Base-by-base conservation (phyloP, 2,329 filamentous ascomycete species). In the Rugonectria rugulosa region DNA sequence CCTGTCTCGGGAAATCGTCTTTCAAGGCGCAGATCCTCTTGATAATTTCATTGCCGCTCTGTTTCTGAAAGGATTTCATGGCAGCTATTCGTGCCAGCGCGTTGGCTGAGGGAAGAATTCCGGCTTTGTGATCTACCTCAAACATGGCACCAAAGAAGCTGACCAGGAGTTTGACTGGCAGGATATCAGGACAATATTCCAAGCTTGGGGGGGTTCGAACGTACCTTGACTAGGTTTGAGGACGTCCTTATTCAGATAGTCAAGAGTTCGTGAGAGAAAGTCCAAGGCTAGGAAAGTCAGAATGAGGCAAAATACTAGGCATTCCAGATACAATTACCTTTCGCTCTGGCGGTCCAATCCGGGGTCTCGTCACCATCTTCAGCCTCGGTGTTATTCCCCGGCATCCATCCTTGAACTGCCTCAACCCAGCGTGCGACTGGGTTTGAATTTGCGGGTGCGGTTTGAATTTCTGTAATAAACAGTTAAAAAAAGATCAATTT, bases 131-230 rank as follows among this genome's bases (percentile, higher is more conserved):
- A 59, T 86, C 83, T 48, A 82, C 79, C 3, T 80, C 80, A 60
- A 85, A 86, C 75, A 86, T 82, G 54, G 81, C 79, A 12, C 80
- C 79, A 53, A 86, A 86, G 71, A 85, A 86, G 29, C 74, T 73
- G 21, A 84, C 73, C 8, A 83, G 67, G 0, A 82, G 68, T 44
- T 79, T 77, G 26, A 82, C 74, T 76, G 43, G 10, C 9, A 4
- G 9, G 6, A n/a, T 41, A 36, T 69, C 24, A 68, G 54, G 24
- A 34, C 12, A 45, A 15, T 7, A 20, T 15, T 6, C 15, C 11
- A 19, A 21, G 4, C 17, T n/a, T 34, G 17, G 26, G 10, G 3
- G 29, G 17, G 15, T 41, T 7, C 2, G 19, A 47, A 6, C 63
- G 55, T 69, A 81, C 79, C 72, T 70, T 86, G 83, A 43, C 81